These are phyloP conservation scores for Bromus sterilis DNA, from an alignment of 176 grass and related monocot species.

Conservation along the genomic window DNA sequence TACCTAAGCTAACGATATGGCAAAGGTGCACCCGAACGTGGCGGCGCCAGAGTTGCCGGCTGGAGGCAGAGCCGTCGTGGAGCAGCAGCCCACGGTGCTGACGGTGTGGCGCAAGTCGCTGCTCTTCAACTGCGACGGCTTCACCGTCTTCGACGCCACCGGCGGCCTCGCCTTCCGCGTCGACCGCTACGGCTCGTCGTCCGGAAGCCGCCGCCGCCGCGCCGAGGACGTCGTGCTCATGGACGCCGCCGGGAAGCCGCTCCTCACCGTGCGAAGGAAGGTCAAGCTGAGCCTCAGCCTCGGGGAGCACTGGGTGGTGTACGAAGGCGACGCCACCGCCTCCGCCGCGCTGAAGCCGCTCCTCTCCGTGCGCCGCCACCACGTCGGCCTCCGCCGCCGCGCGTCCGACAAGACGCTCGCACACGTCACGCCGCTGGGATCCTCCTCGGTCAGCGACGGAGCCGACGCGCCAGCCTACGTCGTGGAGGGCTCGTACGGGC, in stretches of 20 bases:
- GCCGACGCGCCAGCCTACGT: constrained; percentile 5
- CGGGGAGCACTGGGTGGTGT: constrained; percentile 47
- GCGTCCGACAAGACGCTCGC: constrained; percentile 30
- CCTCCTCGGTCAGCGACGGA: not conserved
- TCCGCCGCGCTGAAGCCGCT: not conserved
- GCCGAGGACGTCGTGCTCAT: constrained; percentile 59
- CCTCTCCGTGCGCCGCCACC: constrained; percentile 48
- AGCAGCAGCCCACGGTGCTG: constrained; percentile 19
- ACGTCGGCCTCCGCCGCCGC: constrained; percentile 18
- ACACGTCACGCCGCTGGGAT: constrained; percentile 18
- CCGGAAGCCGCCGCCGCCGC: not conserved
- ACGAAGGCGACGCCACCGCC: constrained; percentile 47
- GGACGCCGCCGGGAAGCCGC: constrained; percentile 33
- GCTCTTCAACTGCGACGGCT: constrained; percentile 68
- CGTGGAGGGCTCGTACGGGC: constrained; percentile 63
- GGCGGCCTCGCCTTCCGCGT: constrained; percentile 78
- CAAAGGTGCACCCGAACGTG: constrained; percentile 55
- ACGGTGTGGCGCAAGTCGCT: constrained; percentile 81
- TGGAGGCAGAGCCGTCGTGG: not conserved
- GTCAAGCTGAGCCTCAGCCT: not conserved
- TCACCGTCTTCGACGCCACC: constrained; percentile 57
- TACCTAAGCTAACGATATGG: not conserved
- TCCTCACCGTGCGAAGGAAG: not conserved
- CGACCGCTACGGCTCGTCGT: constrained; percentile 44
- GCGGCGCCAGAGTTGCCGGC: not conserved